phyloP scores from a whole-genome alignment of 1,284 basidiomycete genomes.

The Coniophora puteana region DNA sequence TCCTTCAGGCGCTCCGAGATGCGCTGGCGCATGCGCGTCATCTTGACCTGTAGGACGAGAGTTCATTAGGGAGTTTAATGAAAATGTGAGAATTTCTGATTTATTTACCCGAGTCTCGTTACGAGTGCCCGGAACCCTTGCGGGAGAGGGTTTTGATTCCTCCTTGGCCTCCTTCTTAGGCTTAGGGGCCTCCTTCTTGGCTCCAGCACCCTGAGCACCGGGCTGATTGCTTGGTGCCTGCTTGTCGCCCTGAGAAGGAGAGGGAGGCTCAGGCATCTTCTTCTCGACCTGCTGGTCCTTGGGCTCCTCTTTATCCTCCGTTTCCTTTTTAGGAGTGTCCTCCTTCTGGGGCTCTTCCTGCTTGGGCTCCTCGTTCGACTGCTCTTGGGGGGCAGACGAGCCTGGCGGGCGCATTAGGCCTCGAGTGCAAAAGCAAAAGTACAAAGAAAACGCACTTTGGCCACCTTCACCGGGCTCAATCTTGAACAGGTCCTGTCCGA shows the following conservation, averaged over 20 bases:
- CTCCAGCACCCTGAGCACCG: conserved; percentile 34
- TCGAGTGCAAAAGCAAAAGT: not conserved
- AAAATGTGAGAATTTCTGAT: no score
- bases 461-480: conserved; percentile 83
- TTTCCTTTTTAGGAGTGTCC: no score
- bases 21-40: conserved; percentile 96
- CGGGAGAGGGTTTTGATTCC: conserved; percentile 33
- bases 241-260: conserved; percentile 32
- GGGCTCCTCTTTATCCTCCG: conserved; percentile 34
- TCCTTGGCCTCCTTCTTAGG: conserved; percentile 40
- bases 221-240: conserved; percentile 31
- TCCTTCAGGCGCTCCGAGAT: conserved; percentile 98
- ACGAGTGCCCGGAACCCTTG: conserved; percentile 53
- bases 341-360: conserved; percentile 26
- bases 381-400: conserved; percentile 30
- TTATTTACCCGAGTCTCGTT: conserved; percentile 80
- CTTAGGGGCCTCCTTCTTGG: conserved; percentile 18
- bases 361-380: conserved; percentile 35
- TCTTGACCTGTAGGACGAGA: conserved; percentile 68
- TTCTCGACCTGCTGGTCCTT: conserved; percentile 48
- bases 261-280: conserved; percentile 38
- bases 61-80: no score
- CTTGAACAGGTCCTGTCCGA: conserved; percentile 93
- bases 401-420: conserved; percentile 13
- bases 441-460: conserved; percentile 34